phyloP scores from a whole-genome alignment of 208 protist species.

The Trichomonas vaginalis region DNA sequence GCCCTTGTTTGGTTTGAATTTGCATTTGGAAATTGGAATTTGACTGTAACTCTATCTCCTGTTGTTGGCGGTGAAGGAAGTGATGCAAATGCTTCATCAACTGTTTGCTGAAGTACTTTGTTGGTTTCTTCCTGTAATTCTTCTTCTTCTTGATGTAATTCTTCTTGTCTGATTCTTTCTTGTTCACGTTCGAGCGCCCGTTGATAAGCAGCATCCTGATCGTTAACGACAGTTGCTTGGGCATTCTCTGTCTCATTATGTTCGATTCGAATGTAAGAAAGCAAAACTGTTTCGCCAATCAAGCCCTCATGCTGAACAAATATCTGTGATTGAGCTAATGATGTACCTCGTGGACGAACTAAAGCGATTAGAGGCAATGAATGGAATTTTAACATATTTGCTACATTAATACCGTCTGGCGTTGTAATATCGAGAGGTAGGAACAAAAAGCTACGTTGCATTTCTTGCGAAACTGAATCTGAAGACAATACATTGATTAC shows the following conservation, averaged over 20 bases:
- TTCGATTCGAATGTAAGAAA: not conserved
- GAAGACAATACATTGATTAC: not conserved
- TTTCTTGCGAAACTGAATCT: not conserved
- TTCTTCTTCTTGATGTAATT: not conserved
- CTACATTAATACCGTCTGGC: not conserved
- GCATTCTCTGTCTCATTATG: not conserved
- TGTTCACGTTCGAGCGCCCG: not conserved
- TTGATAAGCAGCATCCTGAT: not conserved
- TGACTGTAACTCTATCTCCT: not conserved
- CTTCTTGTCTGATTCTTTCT: not conserved
- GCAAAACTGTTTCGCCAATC: not conserved
- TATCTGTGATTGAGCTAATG: not conserved
- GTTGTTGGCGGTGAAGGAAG: not conserved
- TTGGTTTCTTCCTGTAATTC: not conserved
- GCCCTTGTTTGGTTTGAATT: not conserved
- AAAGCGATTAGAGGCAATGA: not conserved
- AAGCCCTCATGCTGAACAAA: not conserved
- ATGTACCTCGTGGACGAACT: not conserved
- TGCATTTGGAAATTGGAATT: not conserved
- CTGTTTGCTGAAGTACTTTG: not conserved
- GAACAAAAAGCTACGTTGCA: not conserved
- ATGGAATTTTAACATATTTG: not conserved
- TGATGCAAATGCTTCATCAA: not conserved
- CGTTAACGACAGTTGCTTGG: not conserved
- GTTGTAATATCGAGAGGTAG: not conserved